Conservation (phyloP, 768 basidiomycete species). For the Lactarius pseudohatsudake region DNA sequence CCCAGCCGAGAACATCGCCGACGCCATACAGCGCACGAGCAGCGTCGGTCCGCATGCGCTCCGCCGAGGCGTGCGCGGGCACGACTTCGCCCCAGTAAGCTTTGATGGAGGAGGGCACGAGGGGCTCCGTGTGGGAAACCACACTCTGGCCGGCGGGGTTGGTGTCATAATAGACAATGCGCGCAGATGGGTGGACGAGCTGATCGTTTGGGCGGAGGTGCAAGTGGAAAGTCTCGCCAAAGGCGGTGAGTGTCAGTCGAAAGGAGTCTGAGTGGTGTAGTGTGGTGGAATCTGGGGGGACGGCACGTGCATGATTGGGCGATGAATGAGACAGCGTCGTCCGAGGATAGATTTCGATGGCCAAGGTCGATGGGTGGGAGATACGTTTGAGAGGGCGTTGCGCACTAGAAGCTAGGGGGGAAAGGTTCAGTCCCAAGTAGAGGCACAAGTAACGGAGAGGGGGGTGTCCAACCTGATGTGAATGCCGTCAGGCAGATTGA, state of each 20-base stretch:
- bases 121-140: slow-evolving; percentile 54
- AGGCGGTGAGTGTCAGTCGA: slow-evolving; percentile 65
- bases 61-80: slow-evolving; percentile 48
- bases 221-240: slow-evolving; percentile 63
- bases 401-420: slow-evolving; percentile 27
- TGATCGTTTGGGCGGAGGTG: slow-evolving; percentile 77
- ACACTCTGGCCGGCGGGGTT: slow-evolving; percentile 50
- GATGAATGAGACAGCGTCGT: slow-evolving; percentile 5
- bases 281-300: slow-evolving; percentile 42
- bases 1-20: slow-evolving; percentile 63
- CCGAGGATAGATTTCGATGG: slow-evolving; percentile 46
- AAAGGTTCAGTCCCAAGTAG: not conserved
- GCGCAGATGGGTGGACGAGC: slow-evolving; percentile 76
- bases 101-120: slow-evolving; percentile 61
- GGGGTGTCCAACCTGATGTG: slow-evolving; percentile 17
- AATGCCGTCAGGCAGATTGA: slow-evolving; percentile 13
- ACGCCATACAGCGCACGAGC: slow-evolving; percentile 51
- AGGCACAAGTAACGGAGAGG: not conserved
- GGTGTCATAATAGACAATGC: slow-evolving; percentile 62
- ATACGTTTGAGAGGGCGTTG: slow-evolving; percentile 40
- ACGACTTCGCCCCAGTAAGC: slow-evolving; percentile 80
- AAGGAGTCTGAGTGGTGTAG: slow-evolving; percentile 70
- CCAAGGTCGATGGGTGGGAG: slow-evolving; percentile 39
- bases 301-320: slow-evolving; percentile 25
- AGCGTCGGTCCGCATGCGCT: slow-evolving; percentile 62